Percentiles rank a stretch among this genome's conserved stretches.
These are phyloP conservation scores for Canariomyces notabilis DNA, from an alignment of 2,329 filamentous ascomycete species.

Conservation along the genomic window DNA sequence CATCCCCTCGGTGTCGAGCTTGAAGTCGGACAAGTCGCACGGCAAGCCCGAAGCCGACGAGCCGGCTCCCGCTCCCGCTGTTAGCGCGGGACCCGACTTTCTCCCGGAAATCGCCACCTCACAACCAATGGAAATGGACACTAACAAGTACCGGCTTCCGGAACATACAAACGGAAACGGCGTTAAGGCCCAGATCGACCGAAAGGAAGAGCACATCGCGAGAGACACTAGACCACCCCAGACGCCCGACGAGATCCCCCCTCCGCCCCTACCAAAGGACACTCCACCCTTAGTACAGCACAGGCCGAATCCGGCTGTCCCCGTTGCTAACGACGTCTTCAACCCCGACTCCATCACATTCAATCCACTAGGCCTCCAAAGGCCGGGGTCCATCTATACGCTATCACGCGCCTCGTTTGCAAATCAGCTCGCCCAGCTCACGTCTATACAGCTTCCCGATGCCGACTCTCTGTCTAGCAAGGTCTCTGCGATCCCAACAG, in stretches of 20 bases:
- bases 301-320: slow-evolving; percentile 25
- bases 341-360: slow-evolving; percentile 54
- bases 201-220: slow-evolving; percentile 53
- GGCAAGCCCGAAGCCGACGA: slow-evolving; percentile 23
- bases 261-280: slow-evolving; percentile 50
- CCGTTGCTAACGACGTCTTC: slow-evolving; percentile 34
- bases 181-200: slow-evolving; percentile 56
- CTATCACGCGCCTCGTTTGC: slow-evolving; percentile 88
- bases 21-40: slow-evolving; percentile 25
- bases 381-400: slow-evolving; percentile 86
- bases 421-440: slow-evolving; percentile 87
- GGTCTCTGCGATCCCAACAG: slow-evolving; percentile 79
- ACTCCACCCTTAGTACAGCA: slow-evolving; percentile 38
- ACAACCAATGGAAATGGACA: slow-evolving; percentile 59
- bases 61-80: slow-evolving; percentile 27
- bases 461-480: slow-evolving; percentile 76
- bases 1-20: slow-evolving; percentile 37
- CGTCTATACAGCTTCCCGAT: slow-evolving; percentile 82
- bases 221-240: slow-evolving; percentile 40
- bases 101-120: slow-evolving; percentile 49
- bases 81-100: slow-evolving; percentile 31
- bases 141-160: slow-evolving; percentile 68
- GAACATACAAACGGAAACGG: slow-evolving; percentile 66
- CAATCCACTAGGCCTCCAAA: slow-evolving; percentile 58
- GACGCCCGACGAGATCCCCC: slow-evolving; percentile 34